Percentiles rank a stretch among this genome's conserved stretches.
phyloP scores from a whole-genome alignment of 208 protist species.

The Novymonas esmeraldas region DNA sequence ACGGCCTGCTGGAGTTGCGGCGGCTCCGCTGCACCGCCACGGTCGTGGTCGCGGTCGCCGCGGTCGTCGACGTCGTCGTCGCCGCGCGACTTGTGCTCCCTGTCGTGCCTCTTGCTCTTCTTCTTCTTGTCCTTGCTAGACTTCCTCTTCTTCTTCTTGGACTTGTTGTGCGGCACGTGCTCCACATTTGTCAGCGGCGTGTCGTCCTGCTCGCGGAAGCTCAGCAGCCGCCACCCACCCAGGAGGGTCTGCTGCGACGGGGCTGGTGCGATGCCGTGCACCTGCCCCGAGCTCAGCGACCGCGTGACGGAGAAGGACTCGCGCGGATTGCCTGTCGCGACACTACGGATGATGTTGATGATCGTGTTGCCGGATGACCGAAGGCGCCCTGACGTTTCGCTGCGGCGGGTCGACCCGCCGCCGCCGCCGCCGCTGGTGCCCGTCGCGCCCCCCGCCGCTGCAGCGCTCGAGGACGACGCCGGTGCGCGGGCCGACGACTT shows the following conservation, averaged over 20 bases:
- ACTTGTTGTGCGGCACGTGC: slow-evolving; percentile 18
- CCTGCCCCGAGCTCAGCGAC: slow-evolving; percentile 12
- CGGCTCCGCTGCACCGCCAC: no score
- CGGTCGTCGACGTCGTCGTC: background rate
- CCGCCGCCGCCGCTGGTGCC: background rate
- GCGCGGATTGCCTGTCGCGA: background rate
- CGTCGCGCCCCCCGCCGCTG: background rate
- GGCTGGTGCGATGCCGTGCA: background rate
- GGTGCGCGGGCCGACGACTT: background rate
- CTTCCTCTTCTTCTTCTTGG: slow-evolving; percentile 21
- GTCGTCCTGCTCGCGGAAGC: slow-evolving; percentile 42
- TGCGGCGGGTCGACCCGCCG: background rate
- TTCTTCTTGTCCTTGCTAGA: slow-evolving; percentile 24
- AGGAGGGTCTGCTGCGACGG: slow-evolving; percentile 21
- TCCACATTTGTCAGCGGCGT: slow-evolving; percentile 27
- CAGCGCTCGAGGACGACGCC: background rate
- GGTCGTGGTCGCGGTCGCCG: background rate
- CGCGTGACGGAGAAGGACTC: slow-evolving; percentile 13
- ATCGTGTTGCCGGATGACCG: slow-evolving; percentile 7
- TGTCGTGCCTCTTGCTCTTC: slow-evolving; percentile 23
- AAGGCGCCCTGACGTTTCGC: slow-evolving; percentile 5
- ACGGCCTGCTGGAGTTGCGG: no score
- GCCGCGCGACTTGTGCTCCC: slow-evolving; percentile 14
- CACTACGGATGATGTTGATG: slow-evolving; percentile 5
- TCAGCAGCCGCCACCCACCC: slow-evolving; percentile 32